Conservation (phyloP, 345 rosid genomes). For the Moricandia arvensis region DNA sequence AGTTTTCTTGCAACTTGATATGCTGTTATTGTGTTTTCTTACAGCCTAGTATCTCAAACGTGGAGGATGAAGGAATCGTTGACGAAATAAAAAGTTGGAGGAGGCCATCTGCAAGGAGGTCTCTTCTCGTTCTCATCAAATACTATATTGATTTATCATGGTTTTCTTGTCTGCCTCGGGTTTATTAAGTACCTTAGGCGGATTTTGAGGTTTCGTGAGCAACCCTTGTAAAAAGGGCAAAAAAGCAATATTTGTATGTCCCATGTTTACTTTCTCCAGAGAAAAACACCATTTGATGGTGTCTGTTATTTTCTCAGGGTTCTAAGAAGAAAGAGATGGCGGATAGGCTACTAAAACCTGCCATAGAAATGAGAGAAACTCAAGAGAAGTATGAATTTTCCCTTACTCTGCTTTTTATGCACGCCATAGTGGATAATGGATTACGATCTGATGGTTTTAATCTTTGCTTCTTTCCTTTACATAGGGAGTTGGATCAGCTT, state of each 20-base stretch:
- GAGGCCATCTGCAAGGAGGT: constrained; percentile 68
- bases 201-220: background rate
- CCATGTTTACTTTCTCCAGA: constrained; percentile 18
- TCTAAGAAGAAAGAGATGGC: constrained; percentile 61
- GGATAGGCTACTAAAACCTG: constrained; percentile 57
- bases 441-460: too few relatives aligned
- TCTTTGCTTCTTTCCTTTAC: constrained; percentile 8
- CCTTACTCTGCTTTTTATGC: constrained; percentile 5
- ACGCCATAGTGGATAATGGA: constrained; percentile 2
- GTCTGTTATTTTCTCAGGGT: constrained; percentile 47
- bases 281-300: constrained; percentile 18
- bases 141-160: constrained; percentile 2
- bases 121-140: constrained; percentile 11
- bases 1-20: constrained; percentile 8
- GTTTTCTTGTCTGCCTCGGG: constrained; percentile 5
- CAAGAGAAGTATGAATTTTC: constrained; percentile 61
- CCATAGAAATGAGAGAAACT: constrained; percentile 54
- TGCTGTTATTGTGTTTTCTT: constrained; percentile 23
- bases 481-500: constrained; percentile 73
- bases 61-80: constrained; percentile 60
- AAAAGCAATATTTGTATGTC: constrained; percentile 13
- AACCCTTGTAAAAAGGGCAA: background rate
- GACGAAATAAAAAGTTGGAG: constrained; percentile 61
- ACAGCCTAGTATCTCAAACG: constrained; percentile 52
- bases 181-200: background rate